Percentiles rank a stretch among this genome's conserved stretches.
Evolutionary conservation across 441 rosid genomes (phyloP).

Genomic region (Arabidopsis lyrata): DNA sequence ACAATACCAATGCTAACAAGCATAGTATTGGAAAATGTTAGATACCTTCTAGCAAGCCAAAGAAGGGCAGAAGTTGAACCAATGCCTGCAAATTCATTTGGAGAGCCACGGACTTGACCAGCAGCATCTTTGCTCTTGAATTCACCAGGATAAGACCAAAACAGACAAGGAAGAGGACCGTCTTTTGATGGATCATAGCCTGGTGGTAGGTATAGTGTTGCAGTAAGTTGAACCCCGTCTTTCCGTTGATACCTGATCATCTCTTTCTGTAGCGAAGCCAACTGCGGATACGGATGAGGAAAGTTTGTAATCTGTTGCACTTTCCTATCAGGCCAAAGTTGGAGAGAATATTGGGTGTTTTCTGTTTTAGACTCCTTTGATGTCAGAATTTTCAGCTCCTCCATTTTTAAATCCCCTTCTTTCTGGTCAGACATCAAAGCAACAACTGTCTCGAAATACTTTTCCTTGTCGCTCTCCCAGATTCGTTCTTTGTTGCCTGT

Average conservation of each 20-base stretch:
- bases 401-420: slow-evolving; percentile 73
- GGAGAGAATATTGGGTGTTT: slow-evolving; percentile 86
- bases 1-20: slow-evolving; percentile 23
- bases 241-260: slow-evolving; percentile 95
- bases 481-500: slow-evolving; percentile 92
- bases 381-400: slow-evolving; percentile 80
- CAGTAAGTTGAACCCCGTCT: slow-evolving; percentile 96
- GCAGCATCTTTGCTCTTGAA: slow-evolving; percentile 99
- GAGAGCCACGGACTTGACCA: slow-evolving; percentile 99
- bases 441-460: slow-evolving; percentile 84
- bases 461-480: slow-evolving; percentile 97
- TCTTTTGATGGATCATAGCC: slow-evolving; percentile 88
- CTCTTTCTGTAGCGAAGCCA: slow-evolving; percentile 94
- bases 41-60: slow-evolving; percentile 96
- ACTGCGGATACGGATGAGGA: slow-evolving; percentile 96
- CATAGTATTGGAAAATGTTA: slow-evolving; percentile 29
- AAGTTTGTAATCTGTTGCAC: slow-evolving; percentile 79
- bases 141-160: slow-evolving; percentile 99
- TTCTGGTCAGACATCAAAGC: slow-evolving; percentile 92
- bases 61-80: slow-evolving; percentile 96
- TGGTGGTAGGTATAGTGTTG: slow-evolving; percentile 93
- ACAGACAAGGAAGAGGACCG: slow-evolving; percentile 91
- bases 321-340: slow-evolving; percentile 87
- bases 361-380: slow-evolving; percentile 96
- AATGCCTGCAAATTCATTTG: slow-evolving; percentile 94